Evolutionary conservation across 2,329 filamentous ascomycete genomes (phyloP).

Genomic region (Pyrenochaeta sp.): DNA sequence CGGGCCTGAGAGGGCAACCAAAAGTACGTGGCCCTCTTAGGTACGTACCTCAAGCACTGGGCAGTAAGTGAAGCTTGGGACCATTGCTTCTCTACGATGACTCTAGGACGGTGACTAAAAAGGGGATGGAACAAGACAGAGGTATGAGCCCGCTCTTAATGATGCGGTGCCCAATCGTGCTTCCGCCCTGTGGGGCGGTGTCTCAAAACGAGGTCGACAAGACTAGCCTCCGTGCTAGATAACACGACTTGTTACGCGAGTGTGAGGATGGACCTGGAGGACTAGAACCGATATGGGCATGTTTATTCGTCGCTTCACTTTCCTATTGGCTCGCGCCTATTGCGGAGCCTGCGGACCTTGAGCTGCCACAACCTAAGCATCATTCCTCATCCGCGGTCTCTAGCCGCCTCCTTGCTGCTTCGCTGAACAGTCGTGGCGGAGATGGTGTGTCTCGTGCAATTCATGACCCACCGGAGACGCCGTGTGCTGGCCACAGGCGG

Average conservation of each 20-base stretch:
- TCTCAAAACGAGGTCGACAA: slow-evolving; percentile 40
- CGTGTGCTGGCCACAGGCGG: slow-evolving; percentile 35
- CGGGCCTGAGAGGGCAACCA: slow-evolving; percentile 42
- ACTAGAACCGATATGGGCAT: slow-evolving; percentile 17
- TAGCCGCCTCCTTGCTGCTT: slow-evolving; percentile 34
- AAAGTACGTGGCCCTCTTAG: slow-evolving; percentile 42
- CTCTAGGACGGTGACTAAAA: slow-evolving; percentile 40
- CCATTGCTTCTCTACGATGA: slow-evolving; percentile 33
- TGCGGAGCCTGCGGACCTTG: slow-evolving; percentile 15
- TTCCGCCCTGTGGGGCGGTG: slow-evolving; percentile 40
- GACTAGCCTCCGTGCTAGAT: slow-evolving; percentile 30
- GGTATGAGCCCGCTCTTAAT: slow-evolving; percentile 27
- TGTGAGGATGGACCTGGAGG: slow-evolving; percentile 24
- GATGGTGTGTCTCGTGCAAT: slow-evolving; percentile 31
- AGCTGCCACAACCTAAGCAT: slow-evolving; percentile 30
- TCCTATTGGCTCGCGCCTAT: slow-evolving; percentile 25
- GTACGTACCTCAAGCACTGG: slow-evolving; percentile 35
- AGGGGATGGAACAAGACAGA: slow-evolving; percentile 36
- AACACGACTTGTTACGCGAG: slow-evolving; percentile 28
- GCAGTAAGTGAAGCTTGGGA: slow-evolving; percentile 45
- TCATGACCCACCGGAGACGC: slow-evolving; percentile 24
- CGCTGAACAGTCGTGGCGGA: slow-evolving; percentile 22
- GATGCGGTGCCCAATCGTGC: slow-evolving; percentile 37
- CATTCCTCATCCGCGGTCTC: slow-evolving; percentile 26
- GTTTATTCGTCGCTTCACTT: slow-evolving; percentile 34